phyloP scores from a whole-genome alignment of 495 filamentous ascomycete species.

The Cenococcum geophilum region DNA sequence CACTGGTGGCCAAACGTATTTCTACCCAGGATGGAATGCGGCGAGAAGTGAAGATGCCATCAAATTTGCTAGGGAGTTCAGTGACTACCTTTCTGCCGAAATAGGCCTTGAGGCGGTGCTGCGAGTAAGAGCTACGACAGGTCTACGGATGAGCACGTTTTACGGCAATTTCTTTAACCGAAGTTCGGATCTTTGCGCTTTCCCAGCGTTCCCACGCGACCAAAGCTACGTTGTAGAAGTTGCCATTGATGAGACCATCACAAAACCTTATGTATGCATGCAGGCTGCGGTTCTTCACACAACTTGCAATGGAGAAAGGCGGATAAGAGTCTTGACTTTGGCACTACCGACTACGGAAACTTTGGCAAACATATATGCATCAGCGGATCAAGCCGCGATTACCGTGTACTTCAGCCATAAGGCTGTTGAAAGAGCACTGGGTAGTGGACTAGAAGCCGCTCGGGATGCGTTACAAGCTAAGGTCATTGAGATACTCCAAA shows the following conservation, averaged over 20 bases:
- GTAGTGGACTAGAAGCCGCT: constrained; percentile 82
- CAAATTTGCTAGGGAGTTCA: constrained; percentile 95
- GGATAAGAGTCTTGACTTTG: constrained; percentile 91
- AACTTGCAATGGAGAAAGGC: constrained; percentile 91
- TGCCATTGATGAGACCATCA: constrained; percentile 89
- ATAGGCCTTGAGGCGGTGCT: constrained; percentile 96
- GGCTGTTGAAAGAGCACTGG: constrained; percentile 83
- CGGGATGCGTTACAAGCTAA: constrained; percentile 85
- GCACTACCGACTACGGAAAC: constrained; percentile 87
- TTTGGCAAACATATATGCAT: constrained; percentile 86
- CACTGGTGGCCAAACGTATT: constrained; percentile 96
- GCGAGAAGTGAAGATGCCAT: constrained; percentile 88
- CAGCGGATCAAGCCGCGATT: constrained; percentile 88
- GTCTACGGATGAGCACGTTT: constrained; percentile 92
- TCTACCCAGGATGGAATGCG: constrained; percentile 97
- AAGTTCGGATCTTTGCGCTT: constrained; percentile 92
- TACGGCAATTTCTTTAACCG: constrained; percentile 99
- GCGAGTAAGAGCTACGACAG: constrained; percentile 89
- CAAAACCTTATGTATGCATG: constrained; percentile 90
- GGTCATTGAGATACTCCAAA: constrained; percentile 85
- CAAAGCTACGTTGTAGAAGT: constrained; percentile 99
- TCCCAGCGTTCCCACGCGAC: constrained; percentile 94
- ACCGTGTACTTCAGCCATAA: constrained; percentile 95
- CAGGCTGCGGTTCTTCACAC: constrained; percentile 97
- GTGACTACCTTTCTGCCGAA: constrained; percentile 88